Evolutionary conservation across 768 basidiomycete species (phyloP).

Genomic region (Amanita muscaria): DNA sequence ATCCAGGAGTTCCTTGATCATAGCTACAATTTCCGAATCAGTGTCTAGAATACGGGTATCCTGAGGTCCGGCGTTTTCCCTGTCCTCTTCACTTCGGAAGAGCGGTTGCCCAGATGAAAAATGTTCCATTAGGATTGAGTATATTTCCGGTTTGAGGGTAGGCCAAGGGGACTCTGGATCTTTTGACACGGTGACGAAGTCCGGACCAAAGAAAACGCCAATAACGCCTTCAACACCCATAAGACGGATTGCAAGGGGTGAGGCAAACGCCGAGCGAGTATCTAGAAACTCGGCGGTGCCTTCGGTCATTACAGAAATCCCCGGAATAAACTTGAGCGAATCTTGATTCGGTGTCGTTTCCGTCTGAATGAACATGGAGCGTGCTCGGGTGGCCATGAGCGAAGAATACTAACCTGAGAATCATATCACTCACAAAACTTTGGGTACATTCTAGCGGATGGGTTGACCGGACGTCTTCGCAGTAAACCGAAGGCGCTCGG

Average conservation of each 20-base stretch:
- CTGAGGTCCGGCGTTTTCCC: slow-evolving; percentile 78
- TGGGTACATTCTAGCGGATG: neutral
- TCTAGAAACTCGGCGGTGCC: slow-evolving; percentile 95
- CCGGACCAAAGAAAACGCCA: slow-evolving; percentile 90
- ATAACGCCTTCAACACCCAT: slow-evolving; percentile 93
- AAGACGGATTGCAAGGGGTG: slow-evolving; percentile 88
- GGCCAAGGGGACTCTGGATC: slow-evolving; percentile 80
- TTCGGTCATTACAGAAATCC: slow-evolving; percentile 75
- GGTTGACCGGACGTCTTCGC: neutral
- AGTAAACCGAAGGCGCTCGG: neutral
- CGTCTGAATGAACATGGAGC: slow-evolving; percentile 98
- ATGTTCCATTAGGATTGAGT: slow-evolving; percentile 92
- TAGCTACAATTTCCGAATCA: slow-evolving; percentile 94
- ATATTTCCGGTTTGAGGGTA: slow-evolving; percentile 93
- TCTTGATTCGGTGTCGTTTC: slow-evolving; percentile 96
- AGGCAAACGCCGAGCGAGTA: slow-evolving; percentile 74
- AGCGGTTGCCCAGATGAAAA: slow-evolving; percentile 87
- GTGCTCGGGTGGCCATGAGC: slow-evolving; percentile 31
- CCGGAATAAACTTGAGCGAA: slow-evolving; percentile 97
- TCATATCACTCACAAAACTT: neutral
- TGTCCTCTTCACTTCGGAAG: slow-evolving; percentile 77
- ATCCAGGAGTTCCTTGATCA: slow-evolving; percentile 97
- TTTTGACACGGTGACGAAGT: slow-evolving; percentile 96
- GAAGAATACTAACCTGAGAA: neutral
- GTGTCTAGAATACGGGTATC: slow-evolving; percentile 91